Percentiles rank a stretch among this genome's conserved stretches.
These are phyloP conservation scores for Trichopus zeylanicus DNA, from an alignment of 116 monocot species.

Conservation along the genomic window DNA sequence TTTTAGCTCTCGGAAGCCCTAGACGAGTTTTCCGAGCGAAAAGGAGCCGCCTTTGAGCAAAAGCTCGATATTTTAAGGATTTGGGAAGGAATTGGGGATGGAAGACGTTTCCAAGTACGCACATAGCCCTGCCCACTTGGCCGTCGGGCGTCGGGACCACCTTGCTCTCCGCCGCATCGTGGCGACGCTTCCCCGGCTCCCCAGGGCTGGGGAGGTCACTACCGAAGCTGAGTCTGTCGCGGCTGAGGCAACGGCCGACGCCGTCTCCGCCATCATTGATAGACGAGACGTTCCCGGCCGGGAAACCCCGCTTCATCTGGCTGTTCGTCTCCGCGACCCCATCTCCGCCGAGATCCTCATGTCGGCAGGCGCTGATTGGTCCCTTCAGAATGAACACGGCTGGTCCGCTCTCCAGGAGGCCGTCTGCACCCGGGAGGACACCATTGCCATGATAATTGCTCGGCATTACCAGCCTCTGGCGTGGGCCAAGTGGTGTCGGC, in stretches of 20 bases:
- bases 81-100: slow-evolving; percentile 19
- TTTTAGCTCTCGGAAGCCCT: neutral
- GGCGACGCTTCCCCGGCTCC: slow-evolving; percentile 51
- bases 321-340: slow-evolving; percentile 79
- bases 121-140: slow-evolving; percentile 85
- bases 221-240: slow-evolving; percentile 69
- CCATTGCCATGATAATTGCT: slow-evolving; percentile 61
- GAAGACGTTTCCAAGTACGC: slow-evolving; percentile 76
- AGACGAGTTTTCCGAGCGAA: neutral
- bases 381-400: slow-evolving; percentile 88
- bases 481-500: slow-evolving; percentile 88
- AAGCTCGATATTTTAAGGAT: neutral
- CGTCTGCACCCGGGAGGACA: slow-evolving; percentile 73
- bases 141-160: slow-evolving; percentile 70
- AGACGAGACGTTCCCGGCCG: slow-evolving; percentile 83
- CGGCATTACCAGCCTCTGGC: slow-evolving; percentile 84
- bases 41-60: neutral
- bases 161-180: slow-evolving; percentile 57
- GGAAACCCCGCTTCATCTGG: slow-evolving; percentile 93
- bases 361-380: slow-evolving; percentile 92
- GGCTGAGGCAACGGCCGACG: slow-evolving; percentile 61
- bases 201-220: slow-evolving; percentile 67
- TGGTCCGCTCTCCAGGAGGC: slow-evolving; percentile 96
- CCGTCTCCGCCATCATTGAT: slow-evolving; percentile 63
- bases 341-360: slow-evolving; percentile 83